These are phyloP conservation scores for Trametes pubescens DNA, from an alignment of 1,284 basidiomycete genomes.

Conservation along the genomic window DNA sequence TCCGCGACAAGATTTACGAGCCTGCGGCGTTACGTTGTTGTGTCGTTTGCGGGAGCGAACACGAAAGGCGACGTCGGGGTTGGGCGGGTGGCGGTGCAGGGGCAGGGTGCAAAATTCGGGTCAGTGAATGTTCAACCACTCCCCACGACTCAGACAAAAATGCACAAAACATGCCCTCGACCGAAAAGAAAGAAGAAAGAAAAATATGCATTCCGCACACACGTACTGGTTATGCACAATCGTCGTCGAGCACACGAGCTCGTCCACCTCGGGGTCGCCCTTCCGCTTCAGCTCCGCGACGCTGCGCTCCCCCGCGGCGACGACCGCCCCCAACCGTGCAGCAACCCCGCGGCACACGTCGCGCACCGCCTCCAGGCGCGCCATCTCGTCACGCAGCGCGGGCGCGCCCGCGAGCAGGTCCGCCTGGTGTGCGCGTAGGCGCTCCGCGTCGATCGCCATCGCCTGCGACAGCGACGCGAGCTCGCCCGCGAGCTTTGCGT, in stretches of 20 bases:
- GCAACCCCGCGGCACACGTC: slow-evolving; percentile 89
- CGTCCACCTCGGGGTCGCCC: slow-evolving; percentile 88
- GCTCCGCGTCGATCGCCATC: slow-evolving; percentile 74
- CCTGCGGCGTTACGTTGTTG: slow-evolving; percentile 52
- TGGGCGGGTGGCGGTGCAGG: slow-evolving; percentile 8
- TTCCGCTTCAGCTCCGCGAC: slow-evolving; percentile 75
- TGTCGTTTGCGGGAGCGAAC: not conserved
- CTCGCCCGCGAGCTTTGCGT: slow-evolving; percentile 77
- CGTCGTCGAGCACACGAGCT: slow-evolving; percentile 92
- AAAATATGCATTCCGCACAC: not conserved
- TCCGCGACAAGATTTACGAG: slow-evolving; percentile 96
- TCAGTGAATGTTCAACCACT: slow-evolving; percentile 21
- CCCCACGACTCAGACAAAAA: slow-evolving; percentile 2
- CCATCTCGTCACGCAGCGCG: slow-evolving; percentile 95
- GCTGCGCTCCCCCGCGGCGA: slow-evolving; percentile 72
- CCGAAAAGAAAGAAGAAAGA: not conserved
- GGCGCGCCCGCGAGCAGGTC: slow-evolving; percentile 92
- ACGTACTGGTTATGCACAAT: slow-evolving; percentile 96
- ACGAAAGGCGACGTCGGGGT: slow-evolving; percentile 20
- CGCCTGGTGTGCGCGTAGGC: slow-evolving; percentile 79
- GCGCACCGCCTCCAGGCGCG: slow-evolving; percentile 92
- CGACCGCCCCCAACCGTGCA: slow-evolving; percentile 67
- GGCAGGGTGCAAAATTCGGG: slow-evolving; percentile 8
- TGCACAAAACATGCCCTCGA: not conserved
- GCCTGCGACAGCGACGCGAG: slow-evolving; percentile 72